A percentile compares a stretch with the other conserved stretches of the same genome.
Evolutionary conservation across 352 stramenopile genomes (phyloP).

Genomic region (Phytophthora quininea): DNA sequence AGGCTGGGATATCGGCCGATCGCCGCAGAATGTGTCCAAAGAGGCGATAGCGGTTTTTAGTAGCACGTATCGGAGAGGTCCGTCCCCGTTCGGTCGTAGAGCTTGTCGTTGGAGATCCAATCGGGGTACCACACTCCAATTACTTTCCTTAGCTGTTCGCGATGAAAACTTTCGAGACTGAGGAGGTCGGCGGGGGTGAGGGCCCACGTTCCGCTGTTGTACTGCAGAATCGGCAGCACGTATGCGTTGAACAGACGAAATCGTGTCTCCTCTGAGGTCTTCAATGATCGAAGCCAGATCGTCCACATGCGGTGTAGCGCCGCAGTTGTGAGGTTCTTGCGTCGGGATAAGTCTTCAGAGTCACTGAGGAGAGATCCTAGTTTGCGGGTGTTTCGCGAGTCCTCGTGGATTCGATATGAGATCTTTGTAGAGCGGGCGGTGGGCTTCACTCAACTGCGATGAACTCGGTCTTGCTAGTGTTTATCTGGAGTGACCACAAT

Average conservation of each 20-base stretch:
- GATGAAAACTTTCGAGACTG: not conserved
- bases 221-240: not conserved
- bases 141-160: not conserved
- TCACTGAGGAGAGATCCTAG: not conserved
- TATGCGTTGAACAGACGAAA: not conserved
- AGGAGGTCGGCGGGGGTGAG: not conserved
- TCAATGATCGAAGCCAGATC: not conserved
- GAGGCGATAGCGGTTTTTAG: conserved; percentile 2
- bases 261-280: not conserved
- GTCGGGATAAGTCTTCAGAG: not conserved
- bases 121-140: not conserved
- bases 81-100: not conserved
- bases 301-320: not conserved
- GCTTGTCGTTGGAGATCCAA: not conserved
- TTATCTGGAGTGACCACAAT: not conserved
- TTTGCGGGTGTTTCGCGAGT: not conserved
- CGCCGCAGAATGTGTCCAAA: conserved; percentile 14
- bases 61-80: conserved; percentile 6
- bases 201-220: not conserved
- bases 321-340: not conserved
- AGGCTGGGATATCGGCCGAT: conserved; percentile 5
- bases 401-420: not conserved
- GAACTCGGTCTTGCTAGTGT: not conserved
- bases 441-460: not conserved
- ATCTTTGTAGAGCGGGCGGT: not conserved